Percentiles rank a stretch among this genome's conserved stretches.
These are phyloP conservation scores for Komagataella phaffii DNA, from an alignment of 805 yeast genomes.

Conservation along the genomic window DNA sequence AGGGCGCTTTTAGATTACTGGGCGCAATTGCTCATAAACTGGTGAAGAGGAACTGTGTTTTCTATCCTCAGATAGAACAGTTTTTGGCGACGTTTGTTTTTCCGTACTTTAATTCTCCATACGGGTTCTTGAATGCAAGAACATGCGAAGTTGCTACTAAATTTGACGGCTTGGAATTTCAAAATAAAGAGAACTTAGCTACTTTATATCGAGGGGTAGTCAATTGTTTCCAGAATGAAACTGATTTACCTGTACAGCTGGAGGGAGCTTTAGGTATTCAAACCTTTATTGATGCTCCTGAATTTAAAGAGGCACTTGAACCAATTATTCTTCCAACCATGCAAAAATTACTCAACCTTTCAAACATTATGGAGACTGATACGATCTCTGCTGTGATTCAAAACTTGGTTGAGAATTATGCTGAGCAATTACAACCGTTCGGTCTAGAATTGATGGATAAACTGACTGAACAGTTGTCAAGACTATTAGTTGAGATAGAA, in stretches of 20 bases:
- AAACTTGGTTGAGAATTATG: conserved; percentile 82
- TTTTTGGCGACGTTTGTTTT: conserved; percentile 52
- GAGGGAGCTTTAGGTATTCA: conserved; percentile 82
- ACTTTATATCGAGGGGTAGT: conserved; percentile 32
- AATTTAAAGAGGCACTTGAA: conserved; percentile 57
- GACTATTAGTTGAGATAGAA: conserved; percentile 55
- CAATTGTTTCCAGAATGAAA: conserved; percentile 30
- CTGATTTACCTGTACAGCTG: conserved; percentile 61
- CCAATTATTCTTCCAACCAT: conserved; percentile 65
- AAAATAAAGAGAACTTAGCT: conserved; percentile 20
- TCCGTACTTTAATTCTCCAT: conserved; percentile 54
- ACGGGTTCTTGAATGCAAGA: conserved; percentile 64
- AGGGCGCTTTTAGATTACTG: conserved; percentile 68
- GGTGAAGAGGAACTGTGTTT: conserved; percentile 40
- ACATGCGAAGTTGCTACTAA: conserved; percentile 53
- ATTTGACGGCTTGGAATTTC: conserved; percentile 48
- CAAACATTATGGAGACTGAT: conserved; percentile 79
- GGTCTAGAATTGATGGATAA: conserved; percentile 52
- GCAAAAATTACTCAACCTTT: conserved; percentile 61
- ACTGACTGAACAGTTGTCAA: conserved; percentile 63
- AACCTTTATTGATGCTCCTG: conserved; percentile 50
- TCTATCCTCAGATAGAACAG: conserved; percentile 48
- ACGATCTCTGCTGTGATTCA: conserved; percentile 85
- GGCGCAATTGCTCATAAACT: conserved; percentile 59
- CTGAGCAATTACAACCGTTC: conserved; percentile 85